A percentile compares a stretch with the other conserved stretches of the same genome.
These are phyloP conservation scores for Puccinellia tenuiflora DNA, from an alignment of 176 grass and related monocot genomes.

Conservation along the genomic window DNA sequence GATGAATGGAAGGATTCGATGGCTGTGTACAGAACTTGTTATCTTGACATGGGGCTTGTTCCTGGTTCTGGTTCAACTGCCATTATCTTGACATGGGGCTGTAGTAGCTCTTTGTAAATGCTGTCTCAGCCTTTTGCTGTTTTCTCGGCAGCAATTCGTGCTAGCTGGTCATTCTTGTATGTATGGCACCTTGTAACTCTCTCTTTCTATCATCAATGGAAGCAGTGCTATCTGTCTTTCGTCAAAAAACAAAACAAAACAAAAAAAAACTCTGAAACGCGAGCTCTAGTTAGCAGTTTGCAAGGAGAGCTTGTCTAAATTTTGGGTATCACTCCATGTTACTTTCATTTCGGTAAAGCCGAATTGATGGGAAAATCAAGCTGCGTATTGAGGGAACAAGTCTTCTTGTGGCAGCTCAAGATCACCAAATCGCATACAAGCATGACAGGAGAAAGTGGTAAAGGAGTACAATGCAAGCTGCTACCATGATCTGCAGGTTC, in stretches of 20 bases:
- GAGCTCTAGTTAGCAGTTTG: neutral
- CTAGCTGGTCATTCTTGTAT: no score
- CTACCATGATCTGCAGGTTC: conserved; percentile 44
- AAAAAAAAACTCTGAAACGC: no score
- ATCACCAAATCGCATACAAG: neutral
- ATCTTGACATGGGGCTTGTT: neutral
- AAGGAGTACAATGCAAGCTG: conserved; percentile 33
- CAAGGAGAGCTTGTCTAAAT: neutral
- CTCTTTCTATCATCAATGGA: no score
- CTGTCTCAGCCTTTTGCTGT: no score
- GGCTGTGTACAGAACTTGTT: neutral
- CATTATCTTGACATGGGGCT: no score
- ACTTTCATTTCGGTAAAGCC: no score
- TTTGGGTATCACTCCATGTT: neutral
- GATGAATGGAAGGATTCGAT: neutral
- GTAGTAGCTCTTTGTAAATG: no score
- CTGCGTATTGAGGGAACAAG: neutral
- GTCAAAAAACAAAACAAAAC: no score
- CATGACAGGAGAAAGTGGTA: conserved; percentile 32
- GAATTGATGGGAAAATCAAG: neutral
- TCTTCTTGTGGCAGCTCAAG: neutral
- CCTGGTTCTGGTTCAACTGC: neutral
- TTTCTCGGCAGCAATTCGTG: no score
- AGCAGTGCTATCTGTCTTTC: no score
- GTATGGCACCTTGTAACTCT: no score